Evolutionary conservation across 192 early-diverging fungal genomes (phyloP), one percentile per base, ranked within the genome.

Genomic region (Globomyces pollinis-pini): DNA sequence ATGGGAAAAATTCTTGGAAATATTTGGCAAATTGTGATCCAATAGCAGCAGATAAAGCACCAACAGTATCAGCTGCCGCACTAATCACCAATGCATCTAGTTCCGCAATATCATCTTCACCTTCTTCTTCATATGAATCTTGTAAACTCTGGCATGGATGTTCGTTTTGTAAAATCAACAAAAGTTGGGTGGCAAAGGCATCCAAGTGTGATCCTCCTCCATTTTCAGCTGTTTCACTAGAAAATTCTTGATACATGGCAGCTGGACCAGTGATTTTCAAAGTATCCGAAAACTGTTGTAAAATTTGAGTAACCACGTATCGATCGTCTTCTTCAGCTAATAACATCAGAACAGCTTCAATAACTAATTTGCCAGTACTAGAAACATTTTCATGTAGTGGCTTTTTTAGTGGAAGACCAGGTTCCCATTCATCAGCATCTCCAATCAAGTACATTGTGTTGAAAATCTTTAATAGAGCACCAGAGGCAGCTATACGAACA

Each of bases 61-160:
- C 89, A 52, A 91, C 86, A 45, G 90, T 76, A 69, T 95, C 92
- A 36, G 85, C 85, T 11, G 90, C 88, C 2, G 83, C 69, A 52
- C 80, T 77, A 43, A 92, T 88, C 32, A 91, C 74, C 50, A 93
- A 50, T 20, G 88, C 84, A 57, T 93, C 92, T 49, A 80, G 81
- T 66, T 95, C 90, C 1, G 87, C 86, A 67, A 88, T 76, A 47
- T 93, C 91, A 47, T 90, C 90, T 23, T 91, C 87, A 44, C 89
- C 89, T 47, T 75, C 71, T 39, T 41, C 30, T 0, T 38, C 24
- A 32, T 23, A n/a, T n/a, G 30, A 39, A 5, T n/a, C 38, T 0
- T 44, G 47, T 33, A 38, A 38, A 24, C 38, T 7, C 47, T 75
- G 73, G 28, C 62, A 68, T 3, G 38, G 33, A 36, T 75, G 73